Evolutionary conservation across 2,329 filamentous ascomycete genomes (phyloP), one percentile per base, ranked within the genome.

Genomic region (Cladosporium sp.): DNA sequence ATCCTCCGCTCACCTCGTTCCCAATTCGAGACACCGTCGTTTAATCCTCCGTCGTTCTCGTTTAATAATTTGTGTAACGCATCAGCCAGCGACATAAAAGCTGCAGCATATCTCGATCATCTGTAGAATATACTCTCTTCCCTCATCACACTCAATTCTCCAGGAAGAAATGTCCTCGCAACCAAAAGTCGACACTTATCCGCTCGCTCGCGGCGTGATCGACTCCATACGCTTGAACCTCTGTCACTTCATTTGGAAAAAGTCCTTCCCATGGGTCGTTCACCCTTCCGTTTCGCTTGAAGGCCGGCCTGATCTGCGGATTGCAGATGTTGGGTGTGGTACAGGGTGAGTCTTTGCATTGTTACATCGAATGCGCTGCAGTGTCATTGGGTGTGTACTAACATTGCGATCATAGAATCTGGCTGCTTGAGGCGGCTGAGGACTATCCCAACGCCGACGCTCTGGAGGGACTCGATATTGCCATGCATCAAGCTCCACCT

Each of bases 181-280:
- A 28, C 36, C 34, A 5, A 56, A 56, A 30, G 25, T 56, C 19
- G 55, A 58, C 43, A 58, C 47, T 37, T 58, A 58, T 36, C 45
- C 49, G 20, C 49, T 58, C 7, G 49, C 55, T 20, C 55, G 55
- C 14, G 55, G 49, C 20, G 49, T 51, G 45, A 43, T 51, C 38
- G 55, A 51, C 36, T 58, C 55, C 3, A 45, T 51, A 17, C 37
- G 55, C 17, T 38, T 58, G 7, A 58, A 58, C 37, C 45, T 58
- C 39, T 58, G 45, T 22, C 55, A 58, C 14, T 58, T 58, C 39
- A 58, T 58, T 17, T 58, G 55, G 55, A 56, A 56, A 40, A 56
- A 56, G 22, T 39, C 20, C 15, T 56, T 56, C 7, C 54, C 54
- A 38, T 56, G 54, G 54, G 54, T 56, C n/a, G 54, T 56, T 19